phyloP scores from a whole-genome alignment of 2,329 filamentous ascomycete species.

The Cordyceps cateniannulata region DNA sequence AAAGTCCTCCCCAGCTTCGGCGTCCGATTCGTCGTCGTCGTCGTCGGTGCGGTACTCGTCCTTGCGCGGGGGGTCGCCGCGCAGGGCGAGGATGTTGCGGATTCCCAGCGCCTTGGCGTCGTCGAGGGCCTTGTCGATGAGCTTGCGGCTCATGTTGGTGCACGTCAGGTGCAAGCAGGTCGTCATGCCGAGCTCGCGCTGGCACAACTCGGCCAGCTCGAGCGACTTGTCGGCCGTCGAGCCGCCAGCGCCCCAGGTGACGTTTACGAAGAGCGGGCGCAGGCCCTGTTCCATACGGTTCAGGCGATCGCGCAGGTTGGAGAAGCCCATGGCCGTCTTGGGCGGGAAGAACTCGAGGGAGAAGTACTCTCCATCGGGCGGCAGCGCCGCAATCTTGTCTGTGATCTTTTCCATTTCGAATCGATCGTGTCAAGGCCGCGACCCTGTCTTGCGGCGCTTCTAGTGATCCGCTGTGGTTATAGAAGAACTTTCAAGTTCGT shows the following conservation, averaged over 20 bases:
- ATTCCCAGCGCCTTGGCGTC: conserved; percentile 88
- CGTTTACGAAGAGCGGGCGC: conserved; percentile 88
- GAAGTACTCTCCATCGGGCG: conserved; percentile 76
- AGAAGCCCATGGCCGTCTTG: conserved; percentile 92
- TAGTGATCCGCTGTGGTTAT: too few relatives aligned
- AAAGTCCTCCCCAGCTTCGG: conserved; percentile 65
- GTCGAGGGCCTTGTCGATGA: conserved; percentile 84
- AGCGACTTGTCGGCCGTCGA: conserved; percentile 87
- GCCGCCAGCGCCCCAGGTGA: conserved; percentile 96
- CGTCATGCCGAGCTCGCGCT: conserved; percentile 83
- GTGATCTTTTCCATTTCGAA: conserved; percentile 75
- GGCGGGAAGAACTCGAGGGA: conserved; percentile 99
- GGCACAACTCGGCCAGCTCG: conserved; percentile 90
- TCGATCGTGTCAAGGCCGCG: not conserved
- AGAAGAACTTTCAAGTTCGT: not conserved
- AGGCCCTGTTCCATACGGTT: conserved; percentile 92
- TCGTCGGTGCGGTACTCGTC: conserved; percentile 71
- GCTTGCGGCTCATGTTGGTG: conserved; percentile 86
- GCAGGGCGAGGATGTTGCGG: conserved; percentile 84
- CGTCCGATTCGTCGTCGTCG: conserved; percentile 51
- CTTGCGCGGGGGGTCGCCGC: conserved; percentile 83
- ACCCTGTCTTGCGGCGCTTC: not conserved
- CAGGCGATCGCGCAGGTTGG: conserved; percentile 86
- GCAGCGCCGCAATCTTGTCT: conserved; percentile 88
- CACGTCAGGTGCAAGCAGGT: conserved; percentile 96